Base-by-base conservation (phyloP, 2,329 filamentous ascomycete genomes). In the Ampelomyces quisqualis region DNA sequence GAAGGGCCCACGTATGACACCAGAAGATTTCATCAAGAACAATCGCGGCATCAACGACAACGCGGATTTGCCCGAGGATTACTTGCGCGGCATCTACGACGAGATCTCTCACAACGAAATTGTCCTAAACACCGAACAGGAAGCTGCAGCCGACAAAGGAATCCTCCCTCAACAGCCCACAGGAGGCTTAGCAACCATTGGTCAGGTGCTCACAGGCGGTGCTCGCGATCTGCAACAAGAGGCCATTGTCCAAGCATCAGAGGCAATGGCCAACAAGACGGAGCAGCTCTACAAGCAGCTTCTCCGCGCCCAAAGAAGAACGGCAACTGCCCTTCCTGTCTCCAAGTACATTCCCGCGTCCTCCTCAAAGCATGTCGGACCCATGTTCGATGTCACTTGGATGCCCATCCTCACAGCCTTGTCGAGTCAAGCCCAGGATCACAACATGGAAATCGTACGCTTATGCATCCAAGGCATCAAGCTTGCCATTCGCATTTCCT, bases 341-440 rank as follows among this genome's bases (percentile, higher is more conserved):
- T 84, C 76, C 70, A 83, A 74, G 42, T 98, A 93, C 68, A 94
- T 98, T 39, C 87, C 89, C 1, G 93, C 93, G 3, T 93, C 89
- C 1, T 97, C 90, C 0, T 90, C 89, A 65, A 91, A 89, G 57
- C 93, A 98, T 66, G 87, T 96, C 34, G 93, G 93, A 0, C 90
- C 93, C 1, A 98, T 98, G 93, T 97, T 98, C 62, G 90, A 95
- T 58, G 90, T 95, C 17, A 94, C 90, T 0, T 98, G 93, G 93
- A 98, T 97, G 91, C 95, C 91, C 7, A 94, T 96, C 68, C 86
- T 98, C 60, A 97, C 91, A 4, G 90, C 90, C 0, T 78, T 98
- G 18, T 96, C 91, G 1, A 90, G 88, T 35, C 88, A 94, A 55
- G 90, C 93, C 65, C 93, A 97, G 57, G 90, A 95, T 62, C 88